Evolutionary conservation across 2,329 filamentous ascomycete genomes (phyloP).

Genomic region (Gremmenia infestans): DNA sequence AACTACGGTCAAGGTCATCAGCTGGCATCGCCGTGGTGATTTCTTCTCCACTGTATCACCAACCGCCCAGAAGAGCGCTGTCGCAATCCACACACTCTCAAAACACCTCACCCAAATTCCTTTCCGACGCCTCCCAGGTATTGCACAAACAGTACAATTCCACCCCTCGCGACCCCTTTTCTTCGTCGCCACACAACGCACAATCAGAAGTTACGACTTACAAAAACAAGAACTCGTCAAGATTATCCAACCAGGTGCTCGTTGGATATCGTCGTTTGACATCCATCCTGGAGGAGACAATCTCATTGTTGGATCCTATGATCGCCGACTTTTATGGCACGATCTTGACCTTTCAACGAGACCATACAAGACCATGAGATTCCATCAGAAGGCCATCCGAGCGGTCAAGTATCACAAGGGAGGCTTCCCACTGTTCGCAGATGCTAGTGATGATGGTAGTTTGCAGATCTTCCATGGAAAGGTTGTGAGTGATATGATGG

Average conservation of each 20-base stretch:
- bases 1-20: constrained; percentile 77
- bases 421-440: constrained; percentile 79
- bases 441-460: constrained; percentile 90
- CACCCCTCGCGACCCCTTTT: constrained; percentile 90
- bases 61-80: constrained; percentile 68
- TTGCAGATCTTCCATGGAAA: constrained; percentile 96
- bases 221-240: constrained; percentile 88
- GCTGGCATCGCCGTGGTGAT: constrained; percentile 91
- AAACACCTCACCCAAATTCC: constrained; percentile 94
- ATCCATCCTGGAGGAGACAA: constrained; percentile 93
- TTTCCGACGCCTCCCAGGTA: constrained; percentile 71
- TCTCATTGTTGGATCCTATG: constrained; percentile 89
- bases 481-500: constrained; percentile 89
- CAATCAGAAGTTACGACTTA: constrained; percentile 90
- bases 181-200: constrained; percentile 92
- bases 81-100: constrained; percentile 90
- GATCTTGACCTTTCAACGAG: constrained; percentile 86
- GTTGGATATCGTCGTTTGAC: constrained; percentile 92
- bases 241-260: constrained; percentile 85
- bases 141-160: constrained; percentile 86
- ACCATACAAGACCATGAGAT: constrained; percentile 94
- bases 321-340: constrained; percentile 91
- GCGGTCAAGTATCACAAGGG: constrained; percentile 82
- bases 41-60: constrained; percentile 92
- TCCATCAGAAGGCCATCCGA: constrained; percentile 88